Evolutionary conservation across 768 basidiomycete genomes (phyloP).

Genomic region (Krasilnikovozyma curviuscula): DNA sequence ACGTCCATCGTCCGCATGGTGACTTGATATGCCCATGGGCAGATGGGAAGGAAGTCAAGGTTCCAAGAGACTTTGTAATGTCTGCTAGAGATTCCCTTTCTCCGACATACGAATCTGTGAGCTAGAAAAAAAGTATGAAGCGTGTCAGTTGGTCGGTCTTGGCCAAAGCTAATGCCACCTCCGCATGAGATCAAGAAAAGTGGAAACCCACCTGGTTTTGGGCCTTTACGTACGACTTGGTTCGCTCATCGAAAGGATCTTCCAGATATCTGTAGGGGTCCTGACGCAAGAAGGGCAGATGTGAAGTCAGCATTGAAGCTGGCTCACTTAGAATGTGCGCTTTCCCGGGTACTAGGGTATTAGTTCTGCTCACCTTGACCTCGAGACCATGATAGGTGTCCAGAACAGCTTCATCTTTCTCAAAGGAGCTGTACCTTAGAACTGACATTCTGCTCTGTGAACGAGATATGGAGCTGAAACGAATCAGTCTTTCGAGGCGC

Average conservation of each 20-base stretch:
- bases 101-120: neutral
- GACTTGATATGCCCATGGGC: neutral
- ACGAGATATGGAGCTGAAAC: no score
- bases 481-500: no score
- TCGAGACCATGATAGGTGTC: neutral
- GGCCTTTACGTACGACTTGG: constrained; percentile 2
- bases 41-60: neutral
- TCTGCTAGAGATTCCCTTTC: neutral
- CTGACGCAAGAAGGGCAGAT: neutral
- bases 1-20: neutral
- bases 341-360: neutral
- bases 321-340: neutral
- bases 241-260: constrained; percentile 5
- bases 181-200: neutral
- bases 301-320: neutral
- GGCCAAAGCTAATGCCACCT: no score
- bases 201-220: constrained; percentile 6
- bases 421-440: no score
- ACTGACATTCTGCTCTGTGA: no score
- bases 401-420: no score
- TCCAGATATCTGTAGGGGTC: constrained; percentile 8
- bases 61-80: neutral
- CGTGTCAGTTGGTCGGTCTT: no score
- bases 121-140: neutral
- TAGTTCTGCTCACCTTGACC: neutral